Base-by-base conservation (phyloP, 495 filamentous ascomycete species). In the Penicillium roqueforti region DNA sequence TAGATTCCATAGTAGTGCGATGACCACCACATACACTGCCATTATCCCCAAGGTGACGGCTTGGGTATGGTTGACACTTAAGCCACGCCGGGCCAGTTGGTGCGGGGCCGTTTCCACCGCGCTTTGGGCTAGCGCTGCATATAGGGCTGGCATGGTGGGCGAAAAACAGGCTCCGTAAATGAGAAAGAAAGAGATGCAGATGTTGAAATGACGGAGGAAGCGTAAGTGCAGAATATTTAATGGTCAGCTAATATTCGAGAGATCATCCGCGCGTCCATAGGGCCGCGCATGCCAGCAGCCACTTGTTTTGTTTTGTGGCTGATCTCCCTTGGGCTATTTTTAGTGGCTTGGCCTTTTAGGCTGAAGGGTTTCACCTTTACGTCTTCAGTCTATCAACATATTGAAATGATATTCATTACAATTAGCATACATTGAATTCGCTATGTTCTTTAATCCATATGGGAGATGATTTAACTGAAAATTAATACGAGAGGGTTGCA, bases 1-100 rank as follows among this genome's bases (percentile, higher is more conserved):
- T 8, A 90, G 52, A 65, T 91, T 91, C 87, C 87, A 91, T 6
- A 91, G 70, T 20, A 90, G 68, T 3, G 86, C 86, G 57, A 91
- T 90, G 36, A 80, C 78, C 14, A 90, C 86, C 1, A 86, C 80
- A 67, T 91, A 91, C 47, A 72, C 86, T 3, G 61, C 80, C 58
- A 86, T 83, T 4, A 87, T 72, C 16, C 87, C 87, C 3, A 91
- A 75, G 0, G 87, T 91, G 4, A 89, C 77, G 37, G 80, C 80
- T 65, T 91, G 87, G 11, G 87, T 87, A 64, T 83, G 80, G 63
- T 81, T 80, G 54, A 90, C 85, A 18, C 73, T 77, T 9, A 91
- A 72, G 61, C 76, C 76, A 54, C 86, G 83, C 50, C 65, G 62
- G 40, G 55, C 44, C 25, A 75, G 55, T 37, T 49, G 44, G 47